These are phyloP conservation scores for Arthrobotrys entomopaga DNA, from an alignment of 2,329 filamentous ascomycete genomes.

Conservation along the genomic window DNA sequence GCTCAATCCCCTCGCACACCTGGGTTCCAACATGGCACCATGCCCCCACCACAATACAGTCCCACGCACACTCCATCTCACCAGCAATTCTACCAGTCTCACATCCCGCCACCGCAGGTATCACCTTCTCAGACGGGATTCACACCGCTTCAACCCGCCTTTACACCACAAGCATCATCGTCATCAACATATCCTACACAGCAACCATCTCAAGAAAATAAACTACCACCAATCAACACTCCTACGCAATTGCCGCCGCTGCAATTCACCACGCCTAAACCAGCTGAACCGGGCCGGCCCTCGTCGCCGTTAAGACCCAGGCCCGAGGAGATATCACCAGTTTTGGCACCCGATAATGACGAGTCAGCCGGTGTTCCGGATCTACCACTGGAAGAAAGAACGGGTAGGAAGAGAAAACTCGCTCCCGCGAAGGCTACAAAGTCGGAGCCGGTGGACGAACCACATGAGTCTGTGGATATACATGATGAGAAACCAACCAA, in stretches of 20 bases:
- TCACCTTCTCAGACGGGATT: conserved; percentile 28
- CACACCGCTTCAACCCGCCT: conserved; percentile 35
- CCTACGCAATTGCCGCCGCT: conserved; percentile 47
- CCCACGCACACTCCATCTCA: conserved; percentile 34
- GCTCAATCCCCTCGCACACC: conserved; percentile 43
- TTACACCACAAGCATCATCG: conserved; percentile 17
- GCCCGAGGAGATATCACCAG: conserved; percentile 50
- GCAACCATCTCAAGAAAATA: conserved; percentile 27
- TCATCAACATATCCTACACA: conserved; percentile 6
- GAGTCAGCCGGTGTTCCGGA: conserved; percentile 29
- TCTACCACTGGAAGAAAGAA: conserved; percentile 25
- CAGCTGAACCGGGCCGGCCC: conserved; percentile 14
- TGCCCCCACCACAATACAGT: conserved; percentile 53
- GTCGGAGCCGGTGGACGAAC: conserved; percentile 19
- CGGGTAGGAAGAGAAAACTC: conserved; percentile 26
- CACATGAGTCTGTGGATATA: conserved; percentile 27
- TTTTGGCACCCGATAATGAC: conserved; percentile 36
- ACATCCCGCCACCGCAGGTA: conserved; percentile 26
- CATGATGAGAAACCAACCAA: conserved; percentile 30
- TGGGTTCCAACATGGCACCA: conserved; percentile 38
- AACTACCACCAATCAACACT: conserved; percentile 44
- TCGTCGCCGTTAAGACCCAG: conserved; percentile 36
- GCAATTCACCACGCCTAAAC: conserved; percentile 37
- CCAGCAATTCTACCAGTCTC: conserved; percentile 21
- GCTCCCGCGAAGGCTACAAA: conserved; percentile 18